These are phyloP conservation scores for Dichotomocladium elegans DNA, from an alignment of 371 early-diverging fungal genomes.

Conservation along the genomic window DNA sequence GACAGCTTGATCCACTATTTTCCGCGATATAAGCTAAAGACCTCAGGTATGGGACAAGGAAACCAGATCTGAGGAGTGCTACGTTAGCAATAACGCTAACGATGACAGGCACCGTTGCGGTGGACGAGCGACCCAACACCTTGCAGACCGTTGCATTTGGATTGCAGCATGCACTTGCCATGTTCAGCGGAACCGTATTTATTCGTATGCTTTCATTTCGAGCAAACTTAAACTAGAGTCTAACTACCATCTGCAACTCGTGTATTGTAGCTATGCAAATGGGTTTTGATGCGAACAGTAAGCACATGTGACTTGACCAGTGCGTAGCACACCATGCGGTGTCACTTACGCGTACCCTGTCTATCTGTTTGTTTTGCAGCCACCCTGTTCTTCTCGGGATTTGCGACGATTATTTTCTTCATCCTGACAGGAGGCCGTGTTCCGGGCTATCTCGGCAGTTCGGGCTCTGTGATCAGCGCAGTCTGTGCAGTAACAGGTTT, in stretches of 20 bases:
- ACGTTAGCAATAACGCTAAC: no score
- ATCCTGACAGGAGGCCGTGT: slow-evolving; percentile 53
- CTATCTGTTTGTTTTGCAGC: slow-evolving; percentile 38
- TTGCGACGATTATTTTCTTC: slow-evolving; percentile 58
- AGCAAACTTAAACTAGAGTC: slow-evolving; percentile 5
- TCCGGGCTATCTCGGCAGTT: slow-evolving; percentile 58
- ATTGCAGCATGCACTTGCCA: slow-evolving; percentile 53
- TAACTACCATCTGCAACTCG: neutral
- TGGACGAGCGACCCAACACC: slow-evolving; percentile 46
- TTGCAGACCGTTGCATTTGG: slow-evolving; percentile 42
- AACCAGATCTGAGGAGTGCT: neutral
- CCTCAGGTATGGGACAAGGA: slow-evolving; percentile 5
- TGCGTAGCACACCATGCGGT: neutral
- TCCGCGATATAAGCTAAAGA: slow-evolving; percentile 26
- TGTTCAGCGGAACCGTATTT: slow-evolving; percentile 59
- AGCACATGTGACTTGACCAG: neutral
- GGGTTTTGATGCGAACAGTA: slow-evolving; percentile 56
- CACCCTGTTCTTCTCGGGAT: slow-evolving; percentile 53
- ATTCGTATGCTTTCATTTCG: slow-evolving; percentile 9
- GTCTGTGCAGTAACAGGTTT: slow-evolving; percentile 50
- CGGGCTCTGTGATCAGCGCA: slow-evolving; percentile 52
- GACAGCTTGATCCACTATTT: slow-evolving; percentile 15
- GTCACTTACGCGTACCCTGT: no score
- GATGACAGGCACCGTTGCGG: slow-evolving; percentile 36
- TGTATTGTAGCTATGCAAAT: slow-evolving; percentile 44